phyloP scores from a whole-genome alignment of 192 early-diverging fungal species.

The Lobosporangium transversale region DNA sequence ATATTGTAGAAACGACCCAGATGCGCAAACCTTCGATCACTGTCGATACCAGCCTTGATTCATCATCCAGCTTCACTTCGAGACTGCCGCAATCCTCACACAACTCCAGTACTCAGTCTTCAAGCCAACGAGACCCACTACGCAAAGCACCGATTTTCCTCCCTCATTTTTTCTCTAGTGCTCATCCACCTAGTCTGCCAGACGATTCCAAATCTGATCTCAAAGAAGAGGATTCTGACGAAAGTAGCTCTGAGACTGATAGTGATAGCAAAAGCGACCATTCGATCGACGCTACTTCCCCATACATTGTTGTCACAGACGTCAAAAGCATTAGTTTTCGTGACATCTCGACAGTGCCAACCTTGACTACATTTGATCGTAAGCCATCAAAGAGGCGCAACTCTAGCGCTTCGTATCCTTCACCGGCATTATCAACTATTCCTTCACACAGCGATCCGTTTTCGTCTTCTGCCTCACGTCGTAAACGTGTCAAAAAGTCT shows the following conservation, averaged over 20 bases:
- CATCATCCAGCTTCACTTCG: no score
- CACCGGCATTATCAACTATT: background rate
- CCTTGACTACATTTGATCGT: constrained; percentile 17
- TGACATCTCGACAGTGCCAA: constrained; percentile 46
- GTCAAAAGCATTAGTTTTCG: constrained; percentile 44
- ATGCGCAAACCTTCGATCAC: background rate
- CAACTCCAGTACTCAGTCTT: background rate
- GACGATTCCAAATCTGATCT: background rate
- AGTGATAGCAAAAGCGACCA: constrained; percentile 2
- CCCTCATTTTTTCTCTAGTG: constrained; percentile 10
- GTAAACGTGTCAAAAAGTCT: constrained; percentile 50
- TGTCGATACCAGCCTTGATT: background rate
- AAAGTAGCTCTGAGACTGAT: background rate
- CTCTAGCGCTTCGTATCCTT: constrained; percentile 15
- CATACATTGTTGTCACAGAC: constrained; percentile 38
- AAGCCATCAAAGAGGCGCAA: constrained; percentile 34
- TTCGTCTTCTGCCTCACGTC: constrained; percentile 16
- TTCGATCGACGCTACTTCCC: background rate
- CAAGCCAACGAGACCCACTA: background rate
- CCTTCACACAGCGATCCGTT: background rate
- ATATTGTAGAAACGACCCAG: background rate
- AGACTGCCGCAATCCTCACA: no score
- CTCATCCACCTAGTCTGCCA: background rate
- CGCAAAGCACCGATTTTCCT: constrained; percentile 3
- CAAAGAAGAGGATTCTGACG: background rate